These are phyloP conservation scores for Penicillium sclerotiorum DNA, from an alignment of 2,329 filamentous ascomycete genomes.

Conservation along the genomic window DNA sequence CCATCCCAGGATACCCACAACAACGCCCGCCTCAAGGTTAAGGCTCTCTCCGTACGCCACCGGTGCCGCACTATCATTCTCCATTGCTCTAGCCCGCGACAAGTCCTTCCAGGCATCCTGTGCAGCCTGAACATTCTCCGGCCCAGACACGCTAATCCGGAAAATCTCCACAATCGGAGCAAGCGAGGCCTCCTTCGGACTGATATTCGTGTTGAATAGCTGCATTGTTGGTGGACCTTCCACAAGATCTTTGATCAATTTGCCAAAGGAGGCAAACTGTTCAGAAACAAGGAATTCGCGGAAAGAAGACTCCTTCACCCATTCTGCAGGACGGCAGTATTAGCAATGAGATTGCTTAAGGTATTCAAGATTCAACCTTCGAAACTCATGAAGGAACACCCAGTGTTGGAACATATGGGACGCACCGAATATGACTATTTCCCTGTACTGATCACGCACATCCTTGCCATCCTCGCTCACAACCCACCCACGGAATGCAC, in stretches of 20 bases:
- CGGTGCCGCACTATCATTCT: not conserved
- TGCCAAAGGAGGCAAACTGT: slow-evolving; percentile 2
- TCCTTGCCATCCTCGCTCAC: slow-evolving; percentile 11
- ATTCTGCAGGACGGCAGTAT: slow-evolving; percentile 2
- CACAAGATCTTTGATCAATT: slow-evolving; percentile 6
- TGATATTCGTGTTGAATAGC: slow-evolving; percentile 8
- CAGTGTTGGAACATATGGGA: not conserved
- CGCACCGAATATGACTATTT: slow-evolving; percentile 13
- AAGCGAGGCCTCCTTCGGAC: slow-evolving; percentile 4
- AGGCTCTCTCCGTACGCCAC: slow-evolving; percentile 8
- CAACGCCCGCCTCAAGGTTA: slow-evolving; percentile 6
- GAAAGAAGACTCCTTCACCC: slow-evolving; percentile 8
- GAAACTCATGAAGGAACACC: not conserved
- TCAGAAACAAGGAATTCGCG: slow-evolving; percentile 9
- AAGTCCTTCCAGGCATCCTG: slow-evolving; percentile 1
- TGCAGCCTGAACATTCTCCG: not conserved
- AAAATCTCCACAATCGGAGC: slow-evolving; percentile 9
- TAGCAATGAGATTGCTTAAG: no score
- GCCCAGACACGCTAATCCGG: not conserved
- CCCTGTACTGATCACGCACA: slow-evolving; percentile 7
- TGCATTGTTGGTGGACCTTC: slow-evolving; percentile 9
- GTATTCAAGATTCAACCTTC: not conserved
- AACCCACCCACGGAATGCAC: slow-evolving; percentile 9
- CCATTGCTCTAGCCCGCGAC: not conserved
- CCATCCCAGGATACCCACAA: slow-evolving; percentile 6